A percentile compares a stretch with the other conserved stretches of the same genome.
Evolutionary conservation across 768 basidiomycete species (phyloP).

Genomic region (Agaricus subrufescens): DNA sequence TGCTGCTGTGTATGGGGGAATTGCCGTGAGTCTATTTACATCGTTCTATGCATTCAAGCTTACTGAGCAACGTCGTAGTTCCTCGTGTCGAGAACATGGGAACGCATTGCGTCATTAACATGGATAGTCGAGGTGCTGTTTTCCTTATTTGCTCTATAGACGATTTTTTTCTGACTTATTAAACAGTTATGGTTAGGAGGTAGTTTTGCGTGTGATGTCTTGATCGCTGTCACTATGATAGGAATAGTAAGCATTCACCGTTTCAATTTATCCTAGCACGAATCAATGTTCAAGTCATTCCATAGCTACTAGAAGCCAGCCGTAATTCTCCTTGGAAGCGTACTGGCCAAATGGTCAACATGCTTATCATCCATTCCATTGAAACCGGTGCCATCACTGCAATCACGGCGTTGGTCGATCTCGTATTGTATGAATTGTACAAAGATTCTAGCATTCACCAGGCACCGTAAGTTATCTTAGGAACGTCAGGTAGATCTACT

Average conservation of each 20-base stretch:
- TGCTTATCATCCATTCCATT: slow-evolving; percentile 10
- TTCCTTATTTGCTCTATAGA: neutral
- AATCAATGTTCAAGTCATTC: neutral
- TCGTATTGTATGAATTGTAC: slow-evolving; percentile 7
- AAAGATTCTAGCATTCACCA: slow-evolving; percentile 6
- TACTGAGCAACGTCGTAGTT: neutral
- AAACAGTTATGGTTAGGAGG: slow-evolving; percentile 10
- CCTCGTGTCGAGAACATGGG: neutral
- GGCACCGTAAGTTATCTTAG: slow-evolving; percentile 1
- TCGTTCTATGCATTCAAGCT: neutral
- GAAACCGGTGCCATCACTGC: slow-evolving; percentile 13
- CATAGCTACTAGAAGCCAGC: slow-evolving; percentile 5
- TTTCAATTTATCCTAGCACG: neutral
- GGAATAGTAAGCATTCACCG: slow-evolving; percentile 5
- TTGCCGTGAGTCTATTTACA: neutral
- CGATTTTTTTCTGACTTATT: neutral
- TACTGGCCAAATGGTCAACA: slow-evolving; percentile 12
- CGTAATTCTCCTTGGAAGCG: slow-evolving; percentile 9
- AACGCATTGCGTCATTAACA: neutral
- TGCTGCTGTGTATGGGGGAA: slow-evolving; percentile 5
- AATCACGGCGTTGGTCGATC: slow-evolving; percentile 5
- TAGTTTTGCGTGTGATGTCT: slow-evolving; percentile 10
- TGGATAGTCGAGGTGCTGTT: slow-evolving; percentile 1
- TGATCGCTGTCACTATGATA: slow-evolving; percentile 12
- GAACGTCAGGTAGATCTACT: too few relatives aligned